Evolutionary conservation across 306 rosid genomes (phyloP).

Genomic region (Rosa rugosa): DNA sequence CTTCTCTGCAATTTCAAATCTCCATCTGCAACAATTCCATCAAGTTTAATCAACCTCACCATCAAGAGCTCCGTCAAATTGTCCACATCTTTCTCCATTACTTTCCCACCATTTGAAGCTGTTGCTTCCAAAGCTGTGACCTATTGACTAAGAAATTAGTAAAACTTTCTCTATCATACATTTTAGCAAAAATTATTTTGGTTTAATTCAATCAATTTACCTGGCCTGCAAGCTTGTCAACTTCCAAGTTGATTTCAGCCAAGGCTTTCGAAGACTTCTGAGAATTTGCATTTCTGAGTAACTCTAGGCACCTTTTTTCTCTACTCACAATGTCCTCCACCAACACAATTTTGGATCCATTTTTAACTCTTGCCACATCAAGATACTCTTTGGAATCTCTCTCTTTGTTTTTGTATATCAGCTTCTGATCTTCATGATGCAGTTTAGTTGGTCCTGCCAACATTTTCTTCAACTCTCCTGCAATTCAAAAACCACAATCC

Average conservation of each 20-base stretch:
- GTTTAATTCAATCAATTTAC: slow-evolving; percentile 28
- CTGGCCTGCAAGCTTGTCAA: slow-evolving; percentile 57
- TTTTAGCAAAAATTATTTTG: neutral
- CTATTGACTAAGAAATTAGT: slow-evolving; percentile 36
- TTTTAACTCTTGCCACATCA: slow-evolving; percentile 61
- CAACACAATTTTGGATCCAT: slow-evolving; percentile 64
- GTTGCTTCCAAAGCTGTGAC: slow-evolving; percentile 54
- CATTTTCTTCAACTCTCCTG: slow-evolving; percentile 93
- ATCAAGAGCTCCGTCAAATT: slow-evolving; percentile 65
- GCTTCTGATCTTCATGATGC: slow-evolving; percentile 66
- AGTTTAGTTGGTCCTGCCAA: slow-evolving; percentile 57
- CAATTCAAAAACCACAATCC: slow-evolving; percentile 12
- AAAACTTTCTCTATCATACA: neutral
- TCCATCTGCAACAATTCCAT: slow-evolving; percentile 60
- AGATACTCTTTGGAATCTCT: slow-evolving; percentile 76
- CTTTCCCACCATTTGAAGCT: slow-evolving; percentile 35
- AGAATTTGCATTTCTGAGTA: slow-evolving; percentile 39
- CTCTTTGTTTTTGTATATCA: slow-evolving; percentile 75
- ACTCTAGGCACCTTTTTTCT: slow-evolving; percentile 56
- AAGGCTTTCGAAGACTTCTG: slow-evolving; percentile 60
- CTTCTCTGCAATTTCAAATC: slow-evolving; percentile 58
- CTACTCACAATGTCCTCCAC: slow-evolving; percentile 54
- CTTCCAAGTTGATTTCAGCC: slow-evolving; percentile 48
- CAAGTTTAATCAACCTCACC: slow-evolving; percentile 60
- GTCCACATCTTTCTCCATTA: slow-evolving; percentile 43